Conservation (phyloP, 2,329 filamentous ascomycete genomes). For the Paradendryphiella salina region DNA sequence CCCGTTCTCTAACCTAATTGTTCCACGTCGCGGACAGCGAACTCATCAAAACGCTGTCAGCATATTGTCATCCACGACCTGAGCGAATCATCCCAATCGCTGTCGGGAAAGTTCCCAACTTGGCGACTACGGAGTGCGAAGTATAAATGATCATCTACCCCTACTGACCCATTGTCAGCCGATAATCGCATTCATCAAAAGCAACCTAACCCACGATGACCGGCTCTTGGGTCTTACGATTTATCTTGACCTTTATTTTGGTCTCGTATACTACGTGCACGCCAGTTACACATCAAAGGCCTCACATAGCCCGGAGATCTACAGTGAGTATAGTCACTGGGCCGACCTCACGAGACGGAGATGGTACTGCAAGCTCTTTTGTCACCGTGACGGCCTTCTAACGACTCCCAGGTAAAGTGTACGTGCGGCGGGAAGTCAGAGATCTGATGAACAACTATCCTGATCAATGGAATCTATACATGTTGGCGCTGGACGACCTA, state of each 20-base stretch:
- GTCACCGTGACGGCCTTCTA: neutral
- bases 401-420: constrained; percentile 30
- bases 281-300: neutral
- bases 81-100: neutral
- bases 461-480: constrained; percentile 74
- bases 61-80: neutral
- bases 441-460: constrained; percentile 61
- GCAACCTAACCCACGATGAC: constrained; percentile 13
- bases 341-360: constrained; percentile 23
- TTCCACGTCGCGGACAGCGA: neutral
- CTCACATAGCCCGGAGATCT: constrained; percentile 2
- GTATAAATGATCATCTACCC: neutral
- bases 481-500: constrained; percentile 72
- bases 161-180: constrained; percentile 3
- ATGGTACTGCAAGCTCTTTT: constrained; percentile 8
- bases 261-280: constrained; percentile 13
- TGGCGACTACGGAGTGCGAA: neutral
- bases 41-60: neutral
- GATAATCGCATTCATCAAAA: neutral
- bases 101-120: neutral
- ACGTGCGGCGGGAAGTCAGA: constrained; percentile 66
- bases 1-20: neutral
- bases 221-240: neutral
- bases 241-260: constrained; percentile 6
- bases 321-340: constrained; percentile 23